phyloP scores from a whole-genome alignment of 2,329 filamentous ascomycete genomes.

The Xylaria sp. region DNA sequence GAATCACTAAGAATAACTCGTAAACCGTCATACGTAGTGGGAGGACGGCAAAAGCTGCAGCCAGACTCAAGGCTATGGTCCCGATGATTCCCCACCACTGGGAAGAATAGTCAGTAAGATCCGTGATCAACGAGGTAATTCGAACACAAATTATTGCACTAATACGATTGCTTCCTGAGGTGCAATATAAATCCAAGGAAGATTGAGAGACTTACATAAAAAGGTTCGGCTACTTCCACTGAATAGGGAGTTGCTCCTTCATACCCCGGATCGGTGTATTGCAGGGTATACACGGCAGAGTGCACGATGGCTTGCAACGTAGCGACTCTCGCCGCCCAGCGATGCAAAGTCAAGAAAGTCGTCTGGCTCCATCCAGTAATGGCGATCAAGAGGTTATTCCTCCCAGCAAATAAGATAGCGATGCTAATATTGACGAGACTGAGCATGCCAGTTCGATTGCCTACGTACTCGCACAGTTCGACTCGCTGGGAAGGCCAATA shows the following conservation, averaged over 20 bases:
- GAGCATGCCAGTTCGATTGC: conserved; percentile 46
- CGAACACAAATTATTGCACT: not conserved
- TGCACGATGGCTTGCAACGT: conserved; percentile 48
- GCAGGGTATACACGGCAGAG: conserved; percentile 42
- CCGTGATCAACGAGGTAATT: not conserved
- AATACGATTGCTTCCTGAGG: too few relatives aligned
- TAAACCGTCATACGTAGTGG: conserved; percentile 47
- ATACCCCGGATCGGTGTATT: conserved; percentile 38
- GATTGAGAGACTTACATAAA: conserved; percentile 27
- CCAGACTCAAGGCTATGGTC: conserved; percentile 43
- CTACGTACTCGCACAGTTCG: conserved; percentile 44
- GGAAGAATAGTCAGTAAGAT: conserved; percentile 16
- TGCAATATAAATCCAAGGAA: not conserved
- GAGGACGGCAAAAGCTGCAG: conserved; percentile 44
- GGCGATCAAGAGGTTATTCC: conserved; percentile 47
- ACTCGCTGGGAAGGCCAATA: conserved; percentile 28
- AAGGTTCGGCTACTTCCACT: conserved; percentile 32
- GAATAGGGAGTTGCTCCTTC: conserved; percentile 34
- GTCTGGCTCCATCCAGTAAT: conserved; percentile 48
- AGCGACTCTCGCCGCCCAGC: conserved; percentile 47
- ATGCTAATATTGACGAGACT: conserved; percentile 47
- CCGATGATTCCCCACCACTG: conserved; percentile 47
- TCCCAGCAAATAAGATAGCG: conserved; percentile 45
- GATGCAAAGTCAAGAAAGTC: conserved; percentile 47
- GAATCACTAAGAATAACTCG: conserved; percentile 47